Conservation (phyloP, 2,329 filamentous ascomycete species). For the Cladorrhinum sp. region DNA sequence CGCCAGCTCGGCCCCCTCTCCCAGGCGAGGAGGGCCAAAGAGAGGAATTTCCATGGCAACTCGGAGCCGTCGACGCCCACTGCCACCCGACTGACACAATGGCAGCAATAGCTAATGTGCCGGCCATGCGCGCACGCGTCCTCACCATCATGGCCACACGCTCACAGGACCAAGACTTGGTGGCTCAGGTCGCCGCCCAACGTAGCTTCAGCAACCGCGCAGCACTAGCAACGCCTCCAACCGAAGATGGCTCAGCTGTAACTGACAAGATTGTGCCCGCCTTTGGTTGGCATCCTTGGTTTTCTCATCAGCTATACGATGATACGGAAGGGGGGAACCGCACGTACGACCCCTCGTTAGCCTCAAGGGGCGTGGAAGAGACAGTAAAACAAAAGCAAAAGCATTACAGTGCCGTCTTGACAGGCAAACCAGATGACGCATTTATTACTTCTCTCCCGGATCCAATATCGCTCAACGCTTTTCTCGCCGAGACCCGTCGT, state of each 20-base stretch:
- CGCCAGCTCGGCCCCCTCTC: neutral
- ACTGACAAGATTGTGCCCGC: slow-evolving; percentile 53
- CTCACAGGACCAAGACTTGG: slow-evolving; percentile 70
- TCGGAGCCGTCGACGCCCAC: slow-evolving; percentile 73
- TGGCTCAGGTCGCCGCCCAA: slow-evolving; percentile 56
- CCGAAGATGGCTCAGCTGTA: slow-evolving; percentile 29
- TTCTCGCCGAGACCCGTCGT: slow-evolving; percentile 46
- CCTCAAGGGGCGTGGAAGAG: slow-evolving; percentile 31
- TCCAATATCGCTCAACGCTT: slow-evolving; percentile 21
- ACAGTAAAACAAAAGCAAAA: slow-evolving; percentile 34
- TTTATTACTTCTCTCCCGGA: slow-evolving; percentile 40
- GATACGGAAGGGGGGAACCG: slow-evolving; percentile 40
- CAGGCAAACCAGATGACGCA: slow-evolving; percentile 46
- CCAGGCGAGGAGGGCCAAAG: slow-evolving; percentile 7
- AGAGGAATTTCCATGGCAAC: slow-evolving; percentile 62
- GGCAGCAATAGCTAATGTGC: slow-evolving; percentile 55
- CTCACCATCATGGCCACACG: slow-evolving; percentile 78
- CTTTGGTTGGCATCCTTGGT: slow-evolving; percentile 91
- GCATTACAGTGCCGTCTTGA: slow-evolving; percentile 68
- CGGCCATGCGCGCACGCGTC: slow-evolving; percentile 61
- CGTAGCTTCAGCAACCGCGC: slow-evolving; percentile 45
- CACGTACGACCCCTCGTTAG: slow-evolving; percentile 35
- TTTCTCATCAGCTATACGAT: slow-evolving; percentile 72
- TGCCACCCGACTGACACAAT: slow-evolving; percentile 82
- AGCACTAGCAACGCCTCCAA: slow-evolving; percentile 12